Percentiles rank a stretch among this genome's conserved stretches.
These are phyloP conservation scores for Selenicereus undatus DNA, from an alignment of 148 eudicot species.

Conservation along the genomic window DNA sequence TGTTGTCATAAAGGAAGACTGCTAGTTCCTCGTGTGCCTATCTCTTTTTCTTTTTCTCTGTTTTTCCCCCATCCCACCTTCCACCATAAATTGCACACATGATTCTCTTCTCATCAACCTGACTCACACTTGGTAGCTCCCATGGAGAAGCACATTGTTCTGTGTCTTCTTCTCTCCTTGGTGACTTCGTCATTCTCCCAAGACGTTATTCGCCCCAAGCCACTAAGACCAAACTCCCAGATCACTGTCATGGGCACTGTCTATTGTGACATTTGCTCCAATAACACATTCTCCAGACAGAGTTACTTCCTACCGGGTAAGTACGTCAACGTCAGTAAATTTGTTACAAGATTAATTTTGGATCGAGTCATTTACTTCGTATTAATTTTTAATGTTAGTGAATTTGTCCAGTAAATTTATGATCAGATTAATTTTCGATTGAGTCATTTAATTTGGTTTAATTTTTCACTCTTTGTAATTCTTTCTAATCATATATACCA, in stretches of 20 bases:
- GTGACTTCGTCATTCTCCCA: constrained; percentile 31
- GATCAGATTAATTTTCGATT: too few relatives aligned
- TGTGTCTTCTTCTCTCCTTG: constrained; percentile 29
- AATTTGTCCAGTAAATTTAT: too few relatives aligned
- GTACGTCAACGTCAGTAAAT: neutral
- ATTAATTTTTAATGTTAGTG: neutral
- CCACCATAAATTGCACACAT: neutral
- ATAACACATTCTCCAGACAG: constrained; percentile 75
- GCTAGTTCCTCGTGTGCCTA: neutral
- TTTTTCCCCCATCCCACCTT: neutral
- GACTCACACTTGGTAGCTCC: constrained; percentile 8
- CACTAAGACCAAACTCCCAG: constrained; percentile 37
- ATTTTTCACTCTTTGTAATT: too few relatives aligned
- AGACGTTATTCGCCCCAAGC: constrained; percentile 13
- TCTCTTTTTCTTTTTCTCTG: neutral
- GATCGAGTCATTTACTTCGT: neutral
- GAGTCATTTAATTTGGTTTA: too few relatives aligned
- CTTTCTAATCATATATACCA: too few relatives aligned
- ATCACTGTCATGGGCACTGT: constrained; percentile 86
- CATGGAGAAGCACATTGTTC: constrained; percentile 21
- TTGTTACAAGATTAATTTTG: neutral
- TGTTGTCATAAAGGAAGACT: neutral
- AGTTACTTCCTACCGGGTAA: constrained; percentile 76
- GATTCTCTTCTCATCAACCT: neutral
- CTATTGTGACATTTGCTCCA: constrained; percentile 90